These are phyloP conservation scores for Chrysosphaeria jannelii DNA, from an alignment of 2,329 filamentous ascomycete species.

Conservation along the genomic window DNA sequence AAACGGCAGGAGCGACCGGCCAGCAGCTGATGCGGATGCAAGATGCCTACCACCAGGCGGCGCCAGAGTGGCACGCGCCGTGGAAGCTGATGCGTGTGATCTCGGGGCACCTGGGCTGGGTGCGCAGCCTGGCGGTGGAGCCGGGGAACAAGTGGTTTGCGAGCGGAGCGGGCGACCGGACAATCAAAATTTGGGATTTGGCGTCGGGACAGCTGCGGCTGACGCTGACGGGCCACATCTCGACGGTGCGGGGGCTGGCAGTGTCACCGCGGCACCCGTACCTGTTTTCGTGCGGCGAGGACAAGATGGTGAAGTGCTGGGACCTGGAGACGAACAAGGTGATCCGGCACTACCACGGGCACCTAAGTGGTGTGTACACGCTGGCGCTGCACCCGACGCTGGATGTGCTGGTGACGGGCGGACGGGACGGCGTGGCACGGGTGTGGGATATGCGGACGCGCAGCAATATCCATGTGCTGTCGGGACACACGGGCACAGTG, in stretches of 20 bases:
- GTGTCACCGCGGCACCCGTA: conserved; percentile 88
- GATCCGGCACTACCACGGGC: conserved; percentile 89
- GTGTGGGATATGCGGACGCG: conserved; percentile 98
- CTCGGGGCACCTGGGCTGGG: conserved; percentile 88
- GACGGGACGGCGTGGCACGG: conserved; percentile 72
- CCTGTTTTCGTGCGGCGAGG: conserved; percentile 88
- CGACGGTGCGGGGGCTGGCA: conserved; percentile 69
- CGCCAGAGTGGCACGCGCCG: conserved; percentile 86
- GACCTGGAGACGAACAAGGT: conserved; percentile 99
- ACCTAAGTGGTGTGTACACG: conserved; percentile 86
- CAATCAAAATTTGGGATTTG: conserved; percentile 97
- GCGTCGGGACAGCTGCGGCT: conserved; percentile 60
- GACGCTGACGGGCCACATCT: conserved; percentile 82
- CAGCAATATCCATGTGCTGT: conserved; percentile 79
- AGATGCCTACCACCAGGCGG: conserved; percentile 15
- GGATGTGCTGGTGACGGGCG: conserved; percentile 82
- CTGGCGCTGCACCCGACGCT: conserved; percentile 79
- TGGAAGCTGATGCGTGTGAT: conserved; percentile 98
- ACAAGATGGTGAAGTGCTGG: conserved; percentile 99
- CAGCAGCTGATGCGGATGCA: conserved; percentile 10
- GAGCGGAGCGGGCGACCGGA: conserved; percentile 77
- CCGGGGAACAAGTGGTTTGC: conserved; percentile 96
- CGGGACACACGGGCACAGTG: conserved; percentile 74
- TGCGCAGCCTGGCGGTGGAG: conserved; percentile 65
- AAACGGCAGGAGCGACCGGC: conserved; percentile 8